These are phyloP conservation scores for Epicoccum nigrum DNA, from an alignment of 2,329 filamentous ascomycete species.

Conservation along the genomic window DNA sequence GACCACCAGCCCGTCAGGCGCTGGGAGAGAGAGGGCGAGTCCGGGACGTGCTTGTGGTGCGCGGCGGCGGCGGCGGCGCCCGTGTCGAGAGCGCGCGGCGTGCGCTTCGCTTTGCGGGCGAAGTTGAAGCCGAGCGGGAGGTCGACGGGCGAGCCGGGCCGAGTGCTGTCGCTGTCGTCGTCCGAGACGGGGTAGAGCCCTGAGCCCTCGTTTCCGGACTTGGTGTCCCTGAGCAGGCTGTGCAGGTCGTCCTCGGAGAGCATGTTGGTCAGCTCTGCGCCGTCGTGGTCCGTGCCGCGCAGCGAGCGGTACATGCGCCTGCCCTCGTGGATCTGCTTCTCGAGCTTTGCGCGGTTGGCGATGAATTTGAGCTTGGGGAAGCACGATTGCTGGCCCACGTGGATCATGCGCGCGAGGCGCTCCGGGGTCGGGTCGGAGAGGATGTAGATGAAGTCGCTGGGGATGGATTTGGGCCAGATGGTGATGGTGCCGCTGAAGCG, in stretches of 20 bases:
- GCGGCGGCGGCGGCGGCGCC: neutral
- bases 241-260: slow-evolving; percentile 56
- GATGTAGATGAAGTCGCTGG: slow-evolving; percentile 84
- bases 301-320: slow-evolving; percentile 52
- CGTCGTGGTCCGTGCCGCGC: slow-evolving; percentile 36
- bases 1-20: slow-evolving; percentile 48
- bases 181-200: slow-evolving; percentile 30
- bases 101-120: slow-evolving; percentile 23
- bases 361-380: slow-evolving; percentile 95
- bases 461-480: slow-evolving; percentile 85
- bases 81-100: slow-evolving; percentile 16
- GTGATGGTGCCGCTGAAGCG: slow-evolving; percentile 94
- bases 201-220: slow-evolving; percentile 21
- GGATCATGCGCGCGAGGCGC: slow-evolving; percentile 84
- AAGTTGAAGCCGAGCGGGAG: slow-evolving; percentile 41
- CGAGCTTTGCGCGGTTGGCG: slow-evolving; percentile 82
- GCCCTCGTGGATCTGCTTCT: slow-evolving; percentile 68
- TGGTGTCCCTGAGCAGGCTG: slow-evolving; percentile 45
- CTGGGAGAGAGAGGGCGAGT: slow-evolving; percentile 39
- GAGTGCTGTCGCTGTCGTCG: slow-evolving; percentile 39
- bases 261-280: slow-evolving; percentile 45
- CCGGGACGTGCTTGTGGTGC: slow-evolving; percentile 24
- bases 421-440: slow-evolving; percentile 79
- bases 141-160: slow-evolving; percentile 37
- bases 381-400: slow-evolving; percentile 84